Conservation (phyloP, 148 eudicot genomes). For the Linanthus parryae region DNA sequence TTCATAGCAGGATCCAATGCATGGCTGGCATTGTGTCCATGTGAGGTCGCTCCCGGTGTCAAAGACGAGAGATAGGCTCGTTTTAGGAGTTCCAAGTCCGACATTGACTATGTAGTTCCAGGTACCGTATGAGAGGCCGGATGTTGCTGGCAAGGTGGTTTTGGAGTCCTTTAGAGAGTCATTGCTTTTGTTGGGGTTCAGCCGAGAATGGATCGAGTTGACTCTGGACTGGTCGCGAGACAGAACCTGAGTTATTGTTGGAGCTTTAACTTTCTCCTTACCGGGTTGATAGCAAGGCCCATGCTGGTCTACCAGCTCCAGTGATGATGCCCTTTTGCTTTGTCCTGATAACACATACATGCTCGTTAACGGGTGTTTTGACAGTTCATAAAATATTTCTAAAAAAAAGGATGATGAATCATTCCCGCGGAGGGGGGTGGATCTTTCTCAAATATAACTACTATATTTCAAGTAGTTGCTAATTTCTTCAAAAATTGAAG, state of each 20-base stretch:
- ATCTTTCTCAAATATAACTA: too few species aligned
- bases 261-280: conserved; percentile 5
- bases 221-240: conserved; percentile 55
- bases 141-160: conserved; percentile 43
- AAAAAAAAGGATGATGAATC: too few species aligned
- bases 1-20: conserved; percentile 46
- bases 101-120: conserved; percentile 53
- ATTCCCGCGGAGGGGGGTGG: too few species aligned
- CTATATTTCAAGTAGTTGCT: too few species aligned
- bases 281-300: neutral
- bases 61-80: conserved; percentile 47
- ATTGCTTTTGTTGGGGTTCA: conserved; percentile 13
- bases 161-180: conserved; percentile 1
- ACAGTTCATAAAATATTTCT: too few species aligned
- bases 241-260: conserved; percentile 32
- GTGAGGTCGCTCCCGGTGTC: conserved; percentile 90
- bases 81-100: conserved; percentile 60
- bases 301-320: neutral
- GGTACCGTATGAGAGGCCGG: conserved; percentile 51
- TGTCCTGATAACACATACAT: neutral
- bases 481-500: too few species aligned
- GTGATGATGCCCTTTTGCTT: neutral
- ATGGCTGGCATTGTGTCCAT: conserved; percentile 86
- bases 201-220: conserved; percentile 37
- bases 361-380: too few species aligned